phyloP scores from a whole-genome alignment of 495 filamentous ascomycete genomes.

The Amorphotheca resinae region DNA sequence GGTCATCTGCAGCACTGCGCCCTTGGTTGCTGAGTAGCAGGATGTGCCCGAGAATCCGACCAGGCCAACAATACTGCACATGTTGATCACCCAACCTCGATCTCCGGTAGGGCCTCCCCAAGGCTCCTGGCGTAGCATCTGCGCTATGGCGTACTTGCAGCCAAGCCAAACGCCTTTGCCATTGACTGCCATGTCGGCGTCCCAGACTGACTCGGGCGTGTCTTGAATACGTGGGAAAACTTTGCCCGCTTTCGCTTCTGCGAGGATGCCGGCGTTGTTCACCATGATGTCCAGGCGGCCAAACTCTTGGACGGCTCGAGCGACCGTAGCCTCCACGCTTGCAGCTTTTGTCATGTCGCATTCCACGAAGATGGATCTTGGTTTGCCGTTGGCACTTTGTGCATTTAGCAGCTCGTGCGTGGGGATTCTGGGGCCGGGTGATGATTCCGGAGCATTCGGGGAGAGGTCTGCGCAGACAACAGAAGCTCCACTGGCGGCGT shows the following conservation, averaged over 20 bases:
- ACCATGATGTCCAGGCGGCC: slow-evolving; percentile 27
- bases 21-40: slow-evolving; percentile 40
- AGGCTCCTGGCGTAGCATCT: slow-evolving; percentile 39
- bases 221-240: neutral
- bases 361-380: neutral
- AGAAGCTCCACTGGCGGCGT: slow-evolving; percentile 46
- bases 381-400: neutral
- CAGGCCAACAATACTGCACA: slow-evolving; percentile 34
- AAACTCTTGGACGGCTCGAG: slow-evolving; percentile 17
- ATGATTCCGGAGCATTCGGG: slow-evolving; percentile 32
- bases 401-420: neutral
- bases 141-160: slow-evolving; percentile 34
- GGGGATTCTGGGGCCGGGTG: neutral
- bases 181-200: slow-evolving; percentile 34
- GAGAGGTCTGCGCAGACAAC: slow-evolving; percentile 43
- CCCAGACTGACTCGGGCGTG: slow-evolving; percentile 28
- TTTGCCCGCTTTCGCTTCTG: slow-evolving; percentile 20
- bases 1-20: slow-evolving; percentile 37
- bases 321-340: slow-evolving; percentile 23
- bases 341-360: slow-evolving; percentile 24
- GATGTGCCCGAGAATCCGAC: slow-evolving; percentile 25
- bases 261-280: slow-evolving; percentile 40
- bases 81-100: slow-evolving; percentile 46
- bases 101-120: slow-evolving; percentile 25
- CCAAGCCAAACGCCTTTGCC: slow-evolving; percentile 37